phyloP scores from a whole-genome alignment of 176 grass and related monocot genomes.

The Aegilops longissima region DNA sequence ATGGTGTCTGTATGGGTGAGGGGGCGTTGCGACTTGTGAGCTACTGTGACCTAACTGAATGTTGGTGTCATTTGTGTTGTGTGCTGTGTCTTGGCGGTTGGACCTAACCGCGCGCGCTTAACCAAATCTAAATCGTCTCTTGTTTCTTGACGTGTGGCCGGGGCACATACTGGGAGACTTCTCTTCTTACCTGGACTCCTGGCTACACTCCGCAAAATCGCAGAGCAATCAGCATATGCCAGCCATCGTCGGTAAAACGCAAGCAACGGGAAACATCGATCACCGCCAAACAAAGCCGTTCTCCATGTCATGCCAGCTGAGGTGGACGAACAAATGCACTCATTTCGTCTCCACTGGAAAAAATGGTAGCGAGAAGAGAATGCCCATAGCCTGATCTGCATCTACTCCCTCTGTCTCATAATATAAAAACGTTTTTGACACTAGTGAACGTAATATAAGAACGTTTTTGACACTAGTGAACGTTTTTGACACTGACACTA shows the following conservation, averaged over 20 bases:
- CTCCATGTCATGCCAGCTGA: not conserved
- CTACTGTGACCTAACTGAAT: conserved; percentile 45
- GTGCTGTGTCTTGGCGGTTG: conserved; percentile 31
- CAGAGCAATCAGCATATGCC: too few relatives aligned
- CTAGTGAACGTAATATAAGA: too few relatives aligned
- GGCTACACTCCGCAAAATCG: not conserved
- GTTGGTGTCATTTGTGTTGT: not conserved
- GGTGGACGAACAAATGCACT: not conserved
- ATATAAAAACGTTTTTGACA: too few relatives aligned
- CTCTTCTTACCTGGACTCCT: not conserved
- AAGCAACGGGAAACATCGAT: not conserved
- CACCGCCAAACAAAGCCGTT: not conserved
- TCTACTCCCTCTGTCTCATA: too few relatives aligned
- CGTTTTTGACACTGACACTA: too few relatives aligned
- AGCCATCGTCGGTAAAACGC: not conserved
- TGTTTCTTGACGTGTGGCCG: conserved; percentile 17
- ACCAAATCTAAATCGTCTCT: not conserved
- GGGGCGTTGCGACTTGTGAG: conserved; percentile 38
- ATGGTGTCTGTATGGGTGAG: conserved; percentile 26
- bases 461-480: too few relatives aligned
- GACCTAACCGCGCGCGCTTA: conserved; percentile 10
- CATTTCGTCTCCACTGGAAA: not conserved
- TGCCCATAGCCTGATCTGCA: not conserved
- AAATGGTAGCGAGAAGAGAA: not conserved
- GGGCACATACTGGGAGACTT: too few relatives aligned